A percentile compares a stretch with the other conserved stretches of the same genome.
These are phyloP conservation scores for Volvox carteri DNA, from an alignment of 163 green algal genomes.

Conservation along the genomic window DNA sequence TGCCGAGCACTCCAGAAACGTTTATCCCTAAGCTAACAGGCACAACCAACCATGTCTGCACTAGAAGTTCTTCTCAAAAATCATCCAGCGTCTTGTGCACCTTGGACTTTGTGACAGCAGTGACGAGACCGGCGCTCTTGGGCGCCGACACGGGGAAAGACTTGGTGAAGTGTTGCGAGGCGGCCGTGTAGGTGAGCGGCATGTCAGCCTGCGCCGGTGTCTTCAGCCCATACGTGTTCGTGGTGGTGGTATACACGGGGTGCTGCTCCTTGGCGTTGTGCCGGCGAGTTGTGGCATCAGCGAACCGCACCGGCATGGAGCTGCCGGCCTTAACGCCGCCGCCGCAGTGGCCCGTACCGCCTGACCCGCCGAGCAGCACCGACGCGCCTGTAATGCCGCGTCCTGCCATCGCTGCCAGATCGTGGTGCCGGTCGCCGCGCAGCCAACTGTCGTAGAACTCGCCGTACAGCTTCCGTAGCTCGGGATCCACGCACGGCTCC, in stretches of 20 bases:
- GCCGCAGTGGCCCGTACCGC: constrained; percentile 16
- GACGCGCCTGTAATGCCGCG: constrained; percentile 15
- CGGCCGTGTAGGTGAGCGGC: constrained; percentile 58
- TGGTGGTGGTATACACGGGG: constrained; percentile 62
- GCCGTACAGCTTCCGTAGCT: constrained; percentile 24
- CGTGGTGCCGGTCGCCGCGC: constrained; percentile 47
- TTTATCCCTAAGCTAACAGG: too few species aligned
- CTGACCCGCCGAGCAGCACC: neutral
- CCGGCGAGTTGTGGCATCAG: constrained; percentile 54
- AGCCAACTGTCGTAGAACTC: constrained; percentile 42
- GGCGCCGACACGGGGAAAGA: constrained; percentile 54
- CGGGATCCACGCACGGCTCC: constrained; percentile 39
- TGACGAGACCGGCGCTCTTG: constrained; percentile 54
- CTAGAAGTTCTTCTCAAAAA: constrained; percentile 30
- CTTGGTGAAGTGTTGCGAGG: constrained; percentile 60
- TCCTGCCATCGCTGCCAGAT: constrained; percentile 17
- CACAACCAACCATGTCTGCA: too few species aligned
- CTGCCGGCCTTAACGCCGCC: constrained; percentile 5
- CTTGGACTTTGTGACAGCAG: constrained; percentile 55
- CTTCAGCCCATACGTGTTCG: constrained; percentile 63
- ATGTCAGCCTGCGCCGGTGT: constrained; percentile 59
- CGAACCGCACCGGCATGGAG: constrained; percentile 57
- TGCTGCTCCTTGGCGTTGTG: constrained; percentile 59
- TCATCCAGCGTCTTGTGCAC: constrained; percentile 57
- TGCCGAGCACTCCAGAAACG: too few species aligned